These are phyloP conservation scores for Juglanconis oblonga DNA, from an alignment of 2,329 filamentous ascomycete genomes.

Conservation along the genomic window DNA sequence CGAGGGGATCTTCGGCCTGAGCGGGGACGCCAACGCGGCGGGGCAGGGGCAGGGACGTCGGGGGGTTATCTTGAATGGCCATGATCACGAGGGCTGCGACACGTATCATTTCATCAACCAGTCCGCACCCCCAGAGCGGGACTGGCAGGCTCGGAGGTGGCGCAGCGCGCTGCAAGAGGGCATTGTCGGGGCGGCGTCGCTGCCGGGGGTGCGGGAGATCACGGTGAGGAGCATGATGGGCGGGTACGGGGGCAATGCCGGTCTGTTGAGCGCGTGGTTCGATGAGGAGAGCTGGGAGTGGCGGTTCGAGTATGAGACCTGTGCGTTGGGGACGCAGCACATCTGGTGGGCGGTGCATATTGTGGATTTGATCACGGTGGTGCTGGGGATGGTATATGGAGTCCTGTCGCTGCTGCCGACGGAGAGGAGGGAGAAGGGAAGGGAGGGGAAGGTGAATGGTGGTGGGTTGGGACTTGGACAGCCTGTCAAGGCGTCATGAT, in stretches of 20 bases:
- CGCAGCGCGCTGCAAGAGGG: conserved; percentile 37
- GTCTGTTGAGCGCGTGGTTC: conserved; percentile 86
- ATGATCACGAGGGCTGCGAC: conserved; percentile 94
- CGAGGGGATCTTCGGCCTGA: conserved; percentile 80
- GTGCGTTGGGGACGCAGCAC: conserved; percentile 80
- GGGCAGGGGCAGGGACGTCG: conserved; percentile 63
- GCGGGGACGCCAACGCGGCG: conserved; percentile 54
- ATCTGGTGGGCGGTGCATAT: conserved; percentile 92
- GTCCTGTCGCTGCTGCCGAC: conserved; percentile 2
- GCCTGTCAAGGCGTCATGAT: too few species aligned
- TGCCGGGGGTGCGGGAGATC: conserved; percentile 76
- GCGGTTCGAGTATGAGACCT: conserved; percentile 77
- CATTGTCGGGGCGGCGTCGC: conserved; percentile 38
- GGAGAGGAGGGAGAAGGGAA: not conserved
- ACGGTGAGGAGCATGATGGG: conserved; percentile 99
- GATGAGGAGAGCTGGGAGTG: conserved; percentile 71
- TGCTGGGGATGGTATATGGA: conserved; percentile 28
- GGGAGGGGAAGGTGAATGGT: not conserved
- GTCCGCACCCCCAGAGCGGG: conserved; percentile 43
- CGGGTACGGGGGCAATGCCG: conserved; percentile 87
- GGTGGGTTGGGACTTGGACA: not conserved
- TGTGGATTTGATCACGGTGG: conserved; percentile 53
- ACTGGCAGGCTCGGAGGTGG: conserved; percentile 52
- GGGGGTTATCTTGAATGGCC: conserved; percentile 84
- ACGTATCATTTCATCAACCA: conserved; percentile 79